phyloP scores from a whole-genome alignment of 192 early-diverging fungal genomes.

The Tieghemiomyces parasiticus region DNA sequence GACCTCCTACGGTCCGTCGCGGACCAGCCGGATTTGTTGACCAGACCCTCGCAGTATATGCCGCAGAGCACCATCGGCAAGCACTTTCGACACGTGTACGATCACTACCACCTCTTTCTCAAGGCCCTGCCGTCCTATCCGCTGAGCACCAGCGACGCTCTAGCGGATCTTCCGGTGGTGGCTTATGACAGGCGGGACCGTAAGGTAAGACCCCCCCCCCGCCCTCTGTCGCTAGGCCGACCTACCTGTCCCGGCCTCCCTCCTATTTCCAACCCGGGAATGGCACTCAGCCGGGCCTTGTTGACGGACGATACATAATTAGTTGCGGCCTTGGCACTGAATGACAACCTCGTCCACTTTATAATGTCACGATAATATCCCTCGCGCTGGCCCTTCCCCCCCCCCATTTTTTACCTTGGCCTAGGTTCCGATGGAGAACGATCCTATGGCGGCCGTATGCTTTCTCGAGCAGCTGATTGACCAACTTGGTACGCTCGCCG shows the following conservation, averaged over 20 bases:
- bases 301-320: neutral
- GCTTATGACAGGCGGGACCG: conserved; percentile 5
- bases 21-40: conserved; percentile 15
- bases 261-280: neutral
- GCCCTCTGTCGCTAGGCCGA: neutral
- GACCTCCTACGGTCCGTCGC: conserved; percentile 14
- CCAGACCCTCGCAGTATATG: conserved; percentile 17
- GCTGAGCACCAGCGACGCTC: neutral
- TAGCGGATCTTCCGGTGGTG: neutral
- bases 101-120: conserved; percentile 26
- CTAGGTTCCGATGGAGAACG: conserved; percentile 13
- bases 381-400: no score
- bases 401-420: no score
- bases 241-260: neutral
- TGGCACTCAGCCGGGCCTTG: neutral
- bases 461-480: conserved; percentile 12
- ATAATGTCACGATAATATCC: neutral
- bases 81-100: conserved; percentile 34
- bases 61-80: conserved; percentile 37
- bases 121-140: neutral
- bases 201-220: neutral
- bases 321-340: neutral
- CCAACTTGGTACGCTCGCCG: neutral
- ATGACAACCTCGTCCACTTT: neutral
- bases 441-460: conserved; percentile 11